Percentiles rank a stretch among this genome's conserved stretches.
phyloP scores from a whole-genome alignment of 2,329 filamentous ascomycete genomes.

The Chalara sp. region DNA sequence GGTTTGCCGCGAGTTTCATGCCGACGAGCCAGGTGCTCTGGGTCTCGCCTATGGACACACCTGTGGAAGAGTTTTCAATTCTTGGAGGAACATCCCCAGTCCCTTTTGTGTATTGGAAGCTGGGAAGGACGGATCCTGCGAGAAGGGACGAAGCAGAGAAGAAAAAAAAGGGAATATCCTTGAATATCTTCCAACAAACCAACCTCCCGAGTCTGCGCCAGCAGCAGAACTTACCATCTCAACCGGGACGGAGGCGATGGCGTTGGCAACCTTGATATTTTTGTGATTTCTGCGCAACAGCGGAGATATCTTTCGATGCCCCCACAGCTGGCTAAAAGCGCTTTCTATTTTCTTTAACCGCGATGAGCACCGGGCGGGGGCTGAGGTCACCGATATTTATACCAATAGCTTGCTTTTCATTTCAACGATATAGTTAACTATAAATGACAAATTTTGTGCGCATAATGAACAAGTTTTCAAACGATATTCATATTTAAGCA shows the following conservation, averaged over 20 bases:
- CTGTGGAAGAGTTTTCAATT: conserved; percentile 30
- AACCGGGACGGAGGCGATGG: conserved; percentile 41
- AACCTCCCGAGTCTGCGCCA: conserved; percentile 49
- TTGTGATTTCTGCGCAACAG: conserved; percentile 11
- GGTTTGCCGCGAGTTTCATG: conserved; percentile 9
- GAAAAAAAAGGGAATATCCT: conserved; percentile 34
- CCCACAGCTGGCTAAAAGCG: too few relatives aligned
- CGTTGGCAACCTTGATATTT: conserved; percentile 40
- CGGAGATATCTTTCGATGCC: too few relatives aligned
- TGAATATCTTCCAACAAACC: conserved; percentile 47
- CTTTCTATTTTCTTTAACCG: too few relatives aligned
- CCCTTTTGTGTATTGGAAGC: conserved; percentile 49
- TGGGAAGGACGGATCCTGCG: conserved; percentile 44
- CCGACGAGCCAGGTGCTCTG: conserved; percentile 1
- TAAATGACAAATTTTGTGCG: too few relatives aligned
- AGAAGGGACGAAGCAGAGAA: conserved; percentile 42
- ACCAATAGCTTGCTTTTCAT: too few relatives aligned
- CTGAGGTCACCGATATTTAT: too few relatives aligned
- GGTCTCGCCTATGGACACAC: not conserved
- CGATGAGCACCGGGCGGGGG: too few relatives aligned
- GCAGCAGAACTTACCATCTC: conserved; percentile 50
- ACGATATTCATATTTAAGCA: too few relatives aligned
- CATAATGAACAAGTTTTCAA: too few relatives aligned
- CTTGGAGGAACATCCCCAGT: conserved; percentile 39
- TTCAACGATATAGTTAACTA: too few relatives aligned